Conservation (phyloP, 2,329 filamentous ascomycete species). For the Lasiodiplodia theobromae region DNA sequence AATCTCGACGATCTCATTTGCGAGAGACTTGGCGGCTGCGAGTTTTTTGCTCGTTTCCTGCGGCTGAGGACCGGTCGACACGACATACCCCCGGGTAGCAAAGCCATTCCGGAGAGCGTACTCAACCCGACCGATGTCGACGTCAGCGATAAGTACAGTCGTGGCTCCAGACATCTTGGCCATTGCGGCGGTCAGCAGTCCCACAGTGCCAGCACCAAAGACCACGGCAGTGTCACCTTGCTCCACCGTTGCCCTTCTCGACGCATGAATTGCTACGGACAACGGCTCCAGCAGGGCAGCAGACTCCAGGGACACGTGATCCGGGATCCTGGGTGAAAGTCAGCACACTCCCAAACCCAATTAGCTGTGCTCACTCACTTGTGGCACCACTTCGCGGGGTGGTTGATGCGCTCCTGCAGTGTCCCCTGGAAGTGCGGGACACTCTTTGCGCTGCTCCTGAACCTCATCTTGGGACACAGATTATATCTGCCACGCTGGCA, state of each 20-base stretch:
- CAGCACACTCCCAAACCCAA: conserved; percentile 37
- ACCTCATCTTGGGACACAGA: conserved; percentile 51
- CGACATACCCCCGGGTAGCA: conserved; percentile 44
- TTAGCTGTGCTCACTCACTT: conserved; percentile 43
- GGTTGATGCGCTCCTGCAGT: conserved; percentile 53
- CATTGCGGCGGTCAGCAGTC: conserved; percentile 49
- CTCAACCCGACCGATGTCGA: conserved; percentile 49
- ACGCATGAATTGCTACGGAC: conserved; percentile 85
- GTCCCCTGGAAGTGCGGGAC: conserved; percentile 53
- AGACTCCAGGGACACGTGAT: conserved; percentile 48
- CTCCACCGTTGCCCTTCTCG: conserved; percentile 73
- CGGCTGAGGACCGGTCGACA: conserved; percentile 32
- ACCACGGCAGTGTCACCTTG: conserved; percentile 82
- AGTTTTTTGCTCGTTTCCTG: conserved; percentile 37
- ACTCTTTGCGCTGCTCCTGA: conserved; percentile 52
- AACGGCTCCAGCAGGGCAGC: conserved; percentile 64
- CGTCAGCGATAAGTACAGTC: conserved; percentile 50
- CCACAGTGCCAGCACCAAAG: conserved; percentile 79
- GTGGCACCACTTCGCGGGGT: conserved; percentile 54
- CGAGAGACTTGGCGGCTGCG: conserved; percentile 44
- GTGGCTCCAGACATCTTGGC: conserved; percentile 51
- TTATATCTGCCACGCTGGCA: conserved; percentile 53
- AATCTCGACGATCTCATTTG: conserved; percentile 45
- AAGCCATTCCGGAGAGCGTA: conserved; percentile 49
- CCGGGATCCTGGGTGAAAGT: conserved; percentile 45